phyloP scores from a whole-genome alignment of 345 rosid genomes.

The Hibiscus tridactylites region DNA sequence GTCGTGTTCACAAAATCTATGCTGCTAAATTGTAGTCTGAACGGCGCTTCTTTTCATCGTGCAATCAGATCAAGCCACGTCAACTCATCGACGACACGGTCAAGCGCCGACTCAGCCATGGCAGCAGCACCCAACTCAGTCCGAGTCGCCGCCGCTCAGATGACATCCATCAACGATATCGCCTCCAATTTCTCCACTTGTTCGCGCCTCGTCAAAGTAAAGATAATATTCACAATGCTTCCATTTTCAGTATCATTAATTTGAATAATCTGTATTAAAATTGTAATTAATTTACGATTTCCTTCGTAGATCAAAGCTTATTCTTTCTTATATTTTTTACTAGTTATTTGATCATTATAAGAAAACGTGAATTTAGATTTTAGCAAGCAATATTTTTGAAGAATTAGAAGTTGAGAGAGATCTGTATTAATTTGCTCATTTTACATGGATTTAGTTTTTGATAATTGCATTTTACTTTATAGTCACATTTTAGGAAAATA shows the following conservation, averaged over 20 bases:
- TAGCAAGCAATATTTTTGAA: background rate
- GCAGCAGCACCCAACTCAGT: slow-evolving; percentile 40
- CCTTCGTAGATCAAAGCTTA: background rate
- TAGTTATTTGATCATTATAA: background rate
- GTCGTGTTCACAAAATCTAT: background rate
- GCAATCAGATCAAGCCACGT: background rate
- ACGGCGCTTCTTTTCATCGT: background rate
- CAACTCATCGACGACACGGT: background rate
- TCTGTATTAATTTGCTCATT: background rate
- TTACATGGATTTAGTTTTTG: background rate
- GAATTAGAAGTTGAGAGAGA: background rate
- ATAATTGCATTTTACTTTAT: background rate
- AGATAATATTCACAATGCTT: background rate
- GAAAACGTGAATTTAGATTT: background rate
- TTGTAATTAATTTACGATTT: background rate
- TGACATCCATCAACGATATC: slow-evolving; percentile 84
- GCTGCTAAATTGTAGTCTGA: background rate
- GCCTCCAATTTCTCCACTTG: slow-evolving; percentile 79
- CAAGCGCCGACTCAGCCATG: slow-evolving; percentile 29
- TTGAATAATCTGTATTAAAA: background rate
- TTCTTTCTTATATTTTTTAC: too few relatives aligned
- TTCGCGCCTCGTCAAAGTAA: slow-evolving; percentile 78
- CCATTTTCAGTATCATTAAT: background rate
- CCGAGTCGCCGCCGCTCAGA: slow-evolving; percentile 93
- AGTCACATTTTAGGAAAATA: background rate